Base-by-base conservation (phyloP, 1,284 basidiomycete genomes). In the Crucibulum parvulum region DNA sequence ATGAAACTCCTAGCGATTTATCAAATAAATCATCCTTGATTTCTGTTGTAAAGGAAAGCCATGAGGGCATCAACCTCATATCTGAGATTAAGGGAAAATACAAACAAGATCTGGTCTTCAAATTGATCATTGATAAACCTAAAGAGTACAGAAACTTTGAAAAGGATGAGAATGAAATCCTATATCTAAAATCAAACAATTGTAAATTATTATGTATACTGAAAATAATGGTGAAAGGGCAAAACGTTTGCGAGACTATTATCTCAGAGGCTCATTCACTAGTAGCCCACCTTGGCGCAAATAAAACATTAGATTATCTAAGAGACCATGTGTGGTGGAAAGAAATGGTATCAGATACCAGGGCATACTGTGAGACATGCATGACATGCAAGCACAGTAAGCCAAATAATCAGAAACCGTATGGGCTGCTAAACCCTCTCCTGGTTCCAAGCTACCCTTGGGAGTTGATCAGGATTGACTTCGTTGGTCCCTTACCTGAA, bases 391-490 rank as follows among this genome's bases (percentile, higher is more conserved):
- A 60, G 13, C n/a, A 39, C 1, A 69, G 61, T 9, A 76, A 75
- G 39, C 59, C 67, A 3, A 50, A 31, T 3, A 73, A 60, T n/a
- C 70, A 72, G 39, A 64, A 64, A 50, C 72, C 74, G 0, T 72
- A 65, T 39, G 75, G 79, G 2, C 46, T 74, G 1, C 60, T 79
- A 7, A 69, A 75, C 31, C 66, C 73, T 1, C 61, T 79, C 0
- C 34, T 45, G 2, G 60, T 77, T 0, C 76, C 74, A 0, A 46
- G 35, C 0, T 45, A 61, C 4, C 74, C 75, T 8, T 79, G 76
- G 75, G 65, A 75, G 35, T 48, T 65, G 1, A 72, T 82, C 0
- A 72, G 73, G 0, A 75, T 83, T 4, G 80, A 83, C 54, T 80
- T 68, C 50, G 60, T 68, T 15, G 62, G 66, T 5, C 66, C 62